Percentiles rank a stretch among this genome's conserved stretches.
Evolutionary conservation across 2,329 filamentous ascomycete genomes (phyloP).

Genomic region (Stemphylium vesicarium): DNA sequence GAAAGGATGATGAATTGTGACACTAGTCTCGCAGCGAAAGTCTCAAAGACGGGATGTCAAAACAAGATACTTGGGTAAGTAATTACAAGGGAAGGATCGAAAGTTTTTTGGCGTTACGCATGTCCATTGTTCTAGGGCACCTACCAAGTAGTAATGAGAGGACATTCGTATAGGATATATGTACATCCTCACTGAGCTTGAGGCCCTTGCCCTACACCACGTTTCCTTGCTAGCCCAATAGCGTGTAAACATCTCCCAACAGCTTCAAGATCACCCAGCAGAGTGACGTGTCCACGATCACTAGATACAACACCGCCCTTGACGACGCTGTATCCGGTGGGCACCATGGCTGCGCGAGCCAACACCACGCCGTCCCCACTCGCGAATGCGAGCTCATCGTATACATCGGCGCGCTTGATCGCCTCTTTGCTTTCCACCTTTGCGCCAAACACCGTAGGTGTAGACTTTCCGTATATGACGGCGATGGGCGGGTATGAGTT

Average conservation of each 20-base stretch:
- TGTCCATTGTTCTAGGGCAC: too few species aligned
- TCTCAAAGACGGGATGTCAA: too few species aligned
- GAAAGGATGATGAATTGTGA: too few species aligned
- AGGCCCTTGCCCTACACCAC: constrained; percentile 72
- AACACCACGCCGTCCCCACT: constrained; percentile 89
- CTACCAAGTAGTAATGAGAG: not conserved
- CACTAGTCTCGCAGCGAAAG: too few species aligned
- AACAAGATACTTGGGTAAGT: too few species aligned
- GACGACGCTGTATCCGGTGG: constrained; percentile 76
- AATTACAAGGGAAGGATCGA: too few species aligned
- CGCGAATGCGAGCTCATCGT: constrained; percentile 85
- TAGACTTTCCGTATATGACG: constrained; percentile 84
- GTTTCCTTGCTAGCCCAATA: constrained; percentile 69
- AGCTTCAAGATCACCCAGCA: constrained; percentile 83
- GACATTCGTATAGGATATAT: constrained; percentile 50
- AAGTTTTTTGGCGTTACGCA: not conserved
- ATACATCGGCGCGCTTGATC: constrained; percentile 77
- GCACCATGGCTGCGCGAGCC: constrained; percentile 83
- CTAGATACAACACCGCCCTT: constrained; percentile 77
- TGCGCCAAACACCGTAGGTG: constrained; percentile 83
- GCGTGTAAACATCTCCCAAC: constrained; percentile 77
- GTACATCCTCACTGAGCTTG: constrained; percentile 42
- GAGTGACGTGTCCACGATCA: constrained; percentile 84
- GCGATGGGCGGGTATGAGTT: constrained; percentile 84
- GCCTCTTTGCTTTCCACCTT: constrained; percentile 74